Percentiles rank a stretch among this genome's conserved stretches.
phyloP scores from a whole-genome alignment of 352 stramenopile genomes.

The Globisporangium carolinianum region DNA sequence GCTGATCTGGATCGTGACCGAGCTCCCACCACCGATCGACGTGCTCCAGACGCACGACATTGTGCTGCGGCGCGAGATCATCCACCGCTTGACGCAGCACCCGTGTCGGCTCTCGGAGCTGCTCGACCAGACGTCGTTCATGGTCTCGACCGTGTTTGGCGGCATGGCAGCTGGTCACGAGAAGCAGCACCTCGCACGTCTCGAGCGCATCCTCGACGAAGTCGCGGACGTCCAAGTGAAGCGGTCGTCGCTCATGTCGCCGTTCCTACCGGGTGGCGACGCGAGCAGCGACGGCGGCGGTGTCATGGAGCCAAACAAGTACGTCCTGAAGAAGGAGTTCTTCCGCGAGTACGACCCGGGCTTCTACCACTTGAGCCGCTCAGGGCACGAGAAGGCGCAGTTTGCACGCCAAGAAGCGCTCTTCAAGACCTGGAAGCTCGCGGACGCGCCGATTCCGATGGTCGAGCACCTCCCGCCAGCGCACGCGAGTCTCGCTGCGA shows the following conservation, averaged over 20 bases:
- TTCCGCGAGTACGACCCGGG: conserved; percentile 76
- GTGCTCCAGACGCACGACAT: conserved; percentile 52
- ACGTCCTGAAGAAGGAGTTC: conserved; percentile 71
- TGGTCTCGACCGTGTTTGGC: conserved; percentile 62
- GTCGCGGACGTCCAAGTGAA: conserved; percentile 68
- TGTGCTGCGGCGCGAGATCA: conserved; percentile 79
- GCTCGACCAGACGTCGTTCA: conserved; percentile 73
- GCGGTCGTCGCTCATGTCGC: conserved; percentile 23
- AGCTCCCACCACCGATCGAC: conserved; percentile 63
- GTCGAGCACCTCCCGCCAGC: conserved; percentile 47
- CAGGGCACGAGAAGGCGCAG: conserved; percentile 74
- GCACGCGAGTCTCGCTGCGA: conserved; percentile 40
- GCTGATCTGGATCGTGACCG: conserved; percentile 83
- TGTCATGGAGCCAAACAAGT: conserved; percentile 69
- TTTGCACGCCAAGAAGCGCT: conserved; percentile 73
- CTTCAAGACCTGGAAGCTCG: conserved; percentile 74
- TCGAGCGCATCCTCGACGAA: conserved; percentile 63
- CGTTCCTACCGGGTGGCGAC: conserved; percentile 24
- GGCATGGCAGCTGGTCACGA: conserved; percentile 52
- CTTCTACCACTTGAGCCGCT: conserved; percentile 73
- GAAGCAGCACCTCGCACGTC: conserved; percentile 52
- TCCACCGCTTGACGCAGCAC: conserved; percentile 76
- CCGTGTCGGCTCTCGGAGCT: conserved; percentile 69
- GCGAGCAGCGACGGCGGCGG: conserved; percentile 26
- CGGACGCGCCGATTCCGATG: conserved; percentile 60